phyloP scores from a whole-genome alignment of 192 early-diverging fungal genomes.

The Funneliformis geosporum region DNA sequence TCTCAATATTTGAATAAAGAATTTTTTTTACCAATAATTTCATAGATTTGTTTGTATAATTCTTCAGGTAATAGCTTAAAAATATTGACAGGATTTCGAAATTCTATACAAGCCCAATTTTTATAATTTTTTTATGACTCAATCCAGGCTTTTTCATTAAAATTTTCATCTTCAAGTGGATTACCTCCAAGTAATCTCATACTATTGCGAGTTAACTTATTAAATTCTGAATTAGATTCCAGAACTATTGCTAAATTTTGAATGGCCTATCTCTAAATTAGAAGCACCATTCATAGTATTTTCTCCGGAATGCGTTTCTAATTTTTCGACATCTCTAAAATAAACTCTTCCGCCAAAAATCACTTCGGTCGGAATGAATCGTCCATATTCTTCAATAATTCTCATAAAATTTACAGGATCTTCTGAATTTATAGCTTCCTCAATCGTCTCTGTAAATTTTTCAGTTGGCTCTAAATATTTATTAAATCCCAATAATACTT shows the following conservation, averaged over 20 bases:
- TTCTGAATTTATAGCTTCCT: neutral
- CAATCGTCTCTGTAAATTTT: neutral
- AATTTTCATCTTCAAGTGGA: too few relatives aligned
- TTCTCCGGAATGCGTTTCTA: neutral
- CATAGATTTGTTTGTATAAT: too few relatives aligned
- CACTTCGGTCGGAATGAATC: neutral
- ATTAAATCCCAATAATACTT: neutral
- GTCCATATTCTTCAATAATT: neutral
- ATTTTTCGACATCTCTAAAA: neutral
- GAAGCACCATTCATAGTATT: neutral
- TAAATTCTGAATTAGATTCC: neutral
- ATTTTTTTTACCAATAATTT: too few relatives aligned
- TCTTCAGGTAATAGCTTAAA: too few relatives aligned
- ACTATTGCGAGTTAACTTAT: neutral
- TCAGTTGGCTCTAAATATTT: neutral
- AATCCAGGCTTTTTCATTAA: too few relatives aligned
- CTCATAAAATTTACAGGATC: neutral
- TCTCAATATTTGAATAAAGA: neutral
- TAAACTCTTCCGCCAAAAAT: neutral
- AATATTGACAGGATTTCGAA: too few relatives aligned
- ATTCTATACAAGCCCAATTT: too few relatives aligned
- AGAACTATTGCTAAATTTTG: too few relatives aligned
- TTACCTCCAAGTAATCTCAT: too few relatives aligned
- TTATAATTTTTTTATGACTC: too few relatives aligned
- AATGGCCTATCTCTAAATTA: neutral